These are phyloP conservation scores for Primulina eburnea DNA, from an alignment of 257 asterid species.

Conservation along the genomic window DNA sequence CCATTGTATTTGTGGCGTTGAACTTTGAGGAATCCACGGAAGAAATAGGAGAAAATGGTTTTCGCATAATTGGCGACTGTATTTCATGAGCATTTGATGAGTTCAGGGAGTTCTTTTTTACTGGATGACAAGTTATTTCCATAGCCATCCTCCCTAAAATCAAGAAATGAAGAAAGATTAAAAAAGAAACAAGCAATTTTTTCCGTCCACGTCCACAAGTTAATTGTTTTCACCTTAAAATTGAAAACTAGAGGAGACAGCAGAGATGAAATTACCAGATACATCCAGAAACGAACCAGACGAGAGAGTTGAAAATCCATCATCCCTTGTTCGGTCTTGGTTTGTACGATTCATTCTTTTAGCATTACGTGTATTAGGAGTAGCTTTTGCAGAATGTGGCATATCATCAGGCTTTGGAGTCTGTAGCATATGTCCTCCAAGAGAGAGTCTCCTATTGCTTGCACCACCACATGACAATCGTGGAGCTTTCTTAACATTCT, in stretches of 20 bases:
- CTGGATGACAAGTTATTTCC: slow-evolving; percentile 61
- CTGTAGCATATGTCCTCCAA: slow-evolving; percentile 49
- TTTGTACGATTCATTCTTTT: slow-evolving; percentile 35
- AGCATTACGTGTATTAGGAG: slow-evolving; percentile 45
- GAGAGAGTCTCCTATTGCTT: slow-evolving; percentile 50
- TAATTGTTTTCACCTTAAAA: background rate
- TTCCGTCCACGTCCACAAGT: background rate
- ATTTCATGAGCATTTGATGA: slow-evolving; percentile 38
- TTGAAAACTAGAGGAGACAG: background rate
- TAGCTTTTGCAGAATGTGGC: slow-evolving; percentile 39
- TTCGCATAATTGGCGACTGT: slow-evolving; percentile 57
- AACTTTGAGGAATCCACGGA: slow-evolving; percentile 67
- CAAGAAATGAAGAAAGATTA: slow-evolving; percentile 16
- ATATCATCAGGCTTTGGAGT: slow-evolving; percentile 48
- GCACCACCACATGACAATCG: slow-evolving; percentile 58
- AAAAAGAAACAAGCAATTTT: background rate
- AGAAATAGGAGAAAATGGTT: slow-evolving; percentile 88
- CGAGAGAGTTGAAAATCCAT: slow-evolving; percentile 52
- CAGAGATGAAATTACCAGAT: background rate
- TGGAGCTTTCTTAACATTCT: slow-evolving; percentile 49
- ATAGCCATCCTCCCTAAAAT: slow-evolving; percentile 74
- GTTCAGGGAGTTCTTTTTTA: slow-evolving; percentile 42
- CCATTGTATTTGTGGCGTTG: slow-evolving; percentile 48
- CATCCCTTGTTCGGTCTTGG: slow-evolving; percentile 45
- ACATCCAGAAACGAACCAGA: slow-evolving; percentile 38